Evolutionary conservation across 768 basidiomycete genomes (phyloP), one percentile per base, ranked within the genome.

Genomic region (Suillus cothurnatus): DNA sequence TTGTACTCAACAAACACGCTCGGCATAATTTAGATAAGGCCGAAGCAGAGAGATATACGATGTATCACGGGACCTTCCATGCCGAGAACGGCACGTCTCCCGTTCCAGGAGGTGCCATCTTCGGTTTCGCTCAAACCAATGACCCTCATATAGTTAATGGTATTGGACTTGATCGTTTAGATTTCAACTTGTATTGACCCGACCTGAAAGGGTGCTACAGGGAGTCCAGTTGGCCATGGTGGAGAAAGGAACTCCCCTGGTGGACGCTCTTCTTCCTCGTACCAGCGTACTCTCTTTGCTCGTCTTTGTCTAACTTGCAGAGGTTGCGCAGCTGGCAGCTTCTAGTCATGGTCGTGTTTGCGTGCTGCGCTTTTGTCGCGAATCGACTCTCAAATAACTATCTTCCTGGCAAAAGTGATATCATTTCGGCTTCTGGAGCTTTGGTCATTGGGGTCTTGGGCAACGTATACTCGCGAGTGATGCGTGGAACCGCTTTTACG

Each of bases 401-500:
- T 64, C 78, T 94, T 63, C 86, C 88, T 58, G 87, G 87, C 65
- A 81, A 87, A 62, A 85, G 88, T 14, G 90, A 92, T 75, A 84
- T 94, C 62, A 87, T 92, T 26, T 90, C 91, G 34, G 91, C 91
- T 47, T 82, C 88, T 67, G 93, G 93, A 23, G 91, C 93, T 26
- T 84, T 93, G 69, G 85, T 88, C 39, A 88, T 93, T 65, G 92
- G 93, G 41, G 75, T 88, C n/a, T 82, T 93, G 41, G 93, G 92
- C 56, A 94, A 94, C 71, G 71, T 88, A n/a, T 94, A 93, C 73
- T 92, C 92, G 41, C 85, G 92, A 21, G 76, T 90, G 21, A 81
- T 88, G 64, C 82, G 88, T 34, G 93, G 92, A 61, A 94, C 92
- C 3, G 92, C 94, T 4, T 95, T 95, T 74, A 93, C 92, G 0